Percentiles rank a stretch among this genome's conserved stretches.
phyloP scores from a whole-genome alignment of 768 basidiomycete genomes.

The Vishniacozyma victoriae region DNA sequence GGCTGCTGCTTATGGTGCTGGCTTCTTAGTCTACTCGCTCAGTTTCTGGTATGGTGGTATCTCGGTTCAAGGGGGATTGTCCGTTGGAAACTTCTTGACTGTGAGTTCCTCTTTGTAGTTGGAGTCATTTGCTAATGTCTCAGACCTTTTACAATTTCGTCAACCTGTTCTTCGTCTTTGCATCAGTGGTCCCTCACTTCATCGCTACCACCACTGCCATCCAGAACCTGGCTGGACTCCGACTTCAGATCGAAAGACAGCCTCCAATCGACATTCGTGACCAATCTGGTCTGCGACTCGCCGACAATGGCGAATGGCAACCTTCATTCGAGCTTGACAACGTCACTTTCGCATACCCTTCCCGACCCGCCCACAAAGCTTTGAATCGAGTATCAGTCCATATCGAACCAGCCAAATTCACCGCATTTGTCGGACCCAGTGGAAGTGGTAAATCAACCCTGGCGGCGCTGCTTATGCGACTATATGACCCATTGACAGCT shows the following conservation, averaged over 20 bases:
- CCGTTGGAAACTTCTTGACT: slow-evolving; percentile 33
- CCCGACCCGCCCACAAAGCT: slow-evolving; percentile 25
- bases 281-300: slow-evolving; percentile 13
- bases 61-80: slow-evolving; percentile 20
- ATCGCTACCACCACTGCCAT: slow-evolving; percentile 31
- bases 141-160: slow-evolving; percentile 29
- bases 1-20: slow-evolving; percentile 17
- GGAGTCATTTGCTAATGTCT: too few relatives aligned
- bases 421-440: slow-evolving; percentile 41
- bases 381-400: slow-evolving; percentile 29
- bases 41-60: slow-evolving; percentile 36
- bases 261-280: slow-evolving; percentile 38
- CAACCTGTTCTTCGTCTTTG: slow-evolving; percentile 33
- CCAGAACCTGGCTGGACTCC: slow-evolving; percentile 22
- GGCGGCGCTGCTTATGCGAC: slow-evolving; percentile 33
- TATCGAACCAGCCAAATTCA: slow-evolving; percentile 36
- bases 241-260: slow-evolving; percentile 35
- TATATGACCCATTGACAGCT: slow-evolving; percentile 36
- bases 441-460: slow-evolving; percentile 43
- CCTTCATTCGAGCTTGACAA: slow-evolving; percentile 35
- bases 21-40: slow-evolving; percentile 25
- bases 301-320: slow-evolving; percentile 5
- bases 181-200: slow-evolving; percentile 38
- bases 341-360: slow-evolving; percentile 44
- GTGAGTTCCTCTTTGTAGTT: slow-evolving; percentile 5